Evolutionary conservation across 2,329 filamentous ascomycete genomes (phyloP), one percentile per base, ranked within the genome.

Genomic region (Sporothrix inflata): DNA sequence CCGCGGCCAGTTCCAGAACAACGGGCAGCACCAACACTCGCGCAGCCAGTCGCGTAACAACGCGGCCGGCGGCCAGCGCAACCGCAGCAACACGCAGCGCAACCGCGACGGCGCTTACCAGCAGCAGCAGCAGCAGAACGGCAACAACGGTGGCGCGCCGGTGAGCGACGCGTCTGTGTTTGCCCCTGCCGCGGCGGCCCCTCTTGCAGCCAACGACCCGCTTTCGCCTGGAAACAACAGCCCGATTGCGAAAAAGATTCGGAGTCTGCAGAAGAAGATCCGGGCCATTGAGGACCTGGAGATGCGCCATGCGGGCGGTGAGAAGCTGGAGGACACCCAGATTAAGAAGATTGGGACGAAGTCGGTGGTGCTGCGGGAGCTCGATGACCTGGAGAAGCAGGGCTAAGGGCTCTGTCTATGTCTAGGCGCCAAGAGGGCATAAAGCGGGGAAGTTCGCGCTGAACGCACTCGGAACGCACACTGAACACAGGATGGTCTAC

Each of bases 271-370:
- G 81, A 99, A 99, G 89, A 99, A 99, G 88, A 92, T 99, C 74
- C 90, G 96, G 24, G 96, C 96, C 12, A 99, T 99, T 79, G 96
- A 99, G 80, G 96, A 99, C 80, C 85, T 99, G 74, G 97, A 98
- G 86, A 98, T 98, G 94, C 90, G 96, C 72, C 90, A 94, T 76
- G 96, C 95, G 2, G 91, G 92, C 45, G 95, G 95, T 5, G 96
- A 99, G 86, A 98, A 98, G 86, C 85, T 99, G 74, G 96, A 99
- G 84, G 95, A 98, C 79, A 99, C 96, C 42, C 96, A 99, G 84
- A 90, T 99, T 82, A 97, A 97, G 87, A 99, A 99, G 88, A 99
- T 99, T 77, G 88, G 89, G 71, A 98, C 94, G 27, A 97, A 98
- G 84, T 85, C 90, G 66, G 83, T 88, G 19, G 95, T 99, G 73